Percentiles rank a stretch among this genome's conserved stretches.
These are phyloP conservation scores for Schizochytrium sp. DNA, from an alignment of 108 stramenopile species.

Conservation along the genomic window DNA sequence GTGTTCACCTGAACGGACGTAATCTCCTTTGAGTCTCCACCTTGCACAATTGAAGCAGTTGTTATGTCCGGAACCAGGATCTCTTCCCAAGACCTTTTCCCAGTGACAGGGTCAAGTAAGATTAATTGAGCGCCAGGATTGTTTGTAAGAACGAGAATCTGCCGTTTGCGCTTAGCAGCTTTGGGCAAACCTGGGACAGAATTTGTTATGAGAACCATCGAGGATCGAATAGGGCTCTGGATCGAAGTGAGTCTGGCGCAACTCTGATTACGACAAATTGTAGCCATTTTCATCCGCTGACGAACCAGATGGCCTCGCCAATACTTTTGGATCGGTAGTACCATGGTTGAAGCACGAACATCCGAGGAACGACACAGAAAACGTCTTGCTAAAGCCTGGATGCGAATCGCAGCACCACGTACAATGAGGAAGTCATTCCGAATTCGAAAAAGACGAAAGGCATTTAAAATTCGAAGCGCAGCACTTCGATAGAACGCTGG, in stretches of 20 bases:
- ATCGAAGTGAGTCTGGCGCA: neutral
- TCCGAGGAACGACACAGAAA: conserved; percentile 25
- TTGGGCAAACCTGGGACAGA: neutral
- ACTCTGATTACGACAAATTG: conserved; percentile 6
- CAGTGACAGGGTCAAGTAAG: neutral
- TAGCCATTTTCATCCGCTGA: neutral
- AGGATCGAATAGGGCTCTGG: neutral
- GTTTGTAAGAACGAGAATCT: neutral
- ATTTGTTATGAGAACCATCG: neutral
- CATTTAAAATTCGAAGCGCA: neutral
- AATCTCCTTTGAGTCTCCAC: no score
- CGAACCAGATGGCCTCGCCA: conserved; percentile 38
- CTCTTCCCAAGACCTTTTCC: neutral
- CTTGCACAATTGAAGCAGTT: neutral
- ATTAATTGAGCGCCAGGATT: neutral
- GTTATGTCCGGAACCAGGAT: neutral
- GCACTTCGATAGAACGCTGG: neutral
- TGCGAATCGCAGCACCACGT: conserved; percentile 44
- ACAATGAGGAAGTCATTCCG: conserved; percentile 58
- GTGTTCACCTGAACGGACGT: no score
- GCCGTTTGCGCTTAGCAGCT: neutral
- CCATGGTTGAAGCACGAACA: neutral
- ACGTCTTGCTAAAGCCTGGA: conserved; percentile 3
- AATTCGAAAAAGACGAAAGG: neutral
- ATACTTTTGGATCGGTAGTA: neutral